Percentiles rank a stretch among this genome's conserved stretches.
These are phyloP conservation scores for Curvularia spicifera DNA, from an alignment of 2,329 filamentous ascomycete species.

Conservation along the genomic window DNA sequence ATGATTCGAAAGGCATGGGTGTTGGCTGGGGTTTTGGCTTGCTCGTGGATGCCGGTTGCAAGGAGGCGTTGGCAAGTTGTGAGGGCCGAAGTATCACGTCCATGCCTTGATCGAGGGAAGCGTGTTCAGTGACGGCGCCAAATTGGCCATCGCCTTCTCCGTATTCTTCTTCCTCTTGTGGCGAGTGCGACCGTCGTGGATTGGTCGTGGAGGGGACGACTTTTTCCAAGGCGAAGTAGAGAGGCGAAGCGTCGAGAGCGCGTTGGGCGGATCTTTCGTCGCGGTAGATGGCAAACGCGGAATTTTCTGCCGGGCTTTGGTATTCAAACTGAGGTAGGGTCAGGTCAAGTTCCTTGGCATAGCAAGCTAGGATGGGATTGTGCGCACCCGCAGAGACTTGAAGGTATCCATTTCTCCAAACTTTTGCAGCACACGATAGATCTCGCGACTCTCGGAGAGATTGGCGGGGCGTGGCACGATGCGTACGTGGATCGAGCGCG, in stretches of 20 bases:
- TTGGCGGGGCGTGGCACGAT: conserved; percentile 56
- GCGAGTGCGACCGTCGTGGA: not conserved
- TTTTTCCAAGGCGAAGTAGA: conserved; percentile 55
- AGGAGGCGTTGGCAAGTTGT: conserved; percentile 26
- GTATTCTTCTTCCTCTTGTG: conserved; percentile 24
- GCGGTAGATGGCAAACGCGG: conserved; percentile 56
- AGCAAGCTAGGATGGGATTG: not conserved
- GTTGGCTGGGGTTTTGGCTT: conserved; percentile 7
- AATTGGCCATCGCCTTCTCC: conserved; percentile 3
- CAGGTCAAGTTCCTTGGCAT: not conserved
- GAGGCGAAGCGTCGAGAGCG: conserved; percentile 54
- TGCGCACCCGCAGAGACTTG: conserved; percentile 51
- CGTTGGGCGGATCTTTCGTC: conserved; percentile 49
- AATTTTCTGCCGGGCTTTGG: conserved; percentile 50
- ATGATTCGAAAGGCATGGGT: conserved; percentile 36
- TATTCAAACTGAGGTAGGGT: conserved; percentile 51
- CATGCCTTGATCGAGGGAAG: conserved; percentile 26
- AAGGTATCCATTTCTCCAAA: conserved; percentile 59
- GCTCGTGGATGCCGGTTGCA: conserved; percentile 10
- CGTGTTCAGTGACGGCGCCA: not conserved
- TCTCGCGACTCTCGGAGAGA: conserved; percentile 57
- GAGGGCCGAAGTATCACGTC: conserved; percentile 44
- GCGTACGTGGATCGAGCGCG: conserved; percentile 55
- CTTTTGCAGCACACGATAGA: conserved; percentile 55
- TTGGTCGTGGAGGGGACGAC: conserved; percentile 5